These are phyloP conservation scores for Magnaporthiopsis poae DNA, from an alignment of 2,329 filamentous ascomycete genomes.

Conservation along the genomic window DNA sequence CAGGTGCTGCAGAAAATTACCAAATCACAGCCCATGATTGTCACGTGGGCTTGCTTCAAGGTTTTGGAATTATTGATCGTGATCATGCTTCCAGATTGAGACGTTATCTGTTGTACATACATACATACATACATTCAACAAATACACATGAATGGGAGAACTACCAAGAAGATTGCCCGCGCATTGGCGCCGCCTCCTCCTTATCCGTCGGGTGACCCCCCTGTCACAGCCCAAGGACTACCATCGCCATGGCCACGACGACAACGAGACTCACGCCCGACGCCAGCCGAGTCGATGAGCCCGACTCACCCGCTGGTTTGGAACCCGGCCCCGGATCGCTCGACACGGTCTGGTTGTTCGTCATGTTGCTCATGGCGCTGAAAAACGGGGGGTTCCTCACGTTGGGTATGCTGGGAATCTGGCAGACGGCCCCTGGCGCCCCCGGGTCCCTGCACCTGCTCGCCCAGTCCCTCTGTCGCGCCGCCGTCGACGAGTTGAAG, in stretches of 20 bases:
- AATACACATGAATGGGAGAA: too few species aligned
- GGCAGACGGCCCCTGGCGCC: constrained; percentile 33
- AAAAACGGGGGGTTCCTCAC: constrained; percentile 38
- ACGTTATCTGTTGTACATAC: too few species aligned
- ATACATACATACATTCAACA: too few species aligned
- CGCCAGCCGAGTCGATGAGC: neutral
- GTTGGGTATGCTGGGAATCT: constrained; percentile 34
- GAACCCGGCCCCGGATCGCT: constrained; percentile 1
- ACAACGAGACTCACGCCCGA: neutral
- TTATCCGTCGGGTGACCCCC: neutral
- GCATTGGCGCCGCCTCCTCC: too few species aligned
- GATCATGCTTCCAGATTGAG: too few species aligned
- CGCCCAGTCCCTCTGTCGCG: constrained; percentile 28
- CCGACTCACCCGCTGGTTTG: constrained; percentile 1
- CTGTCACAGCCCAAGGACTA: neutral
- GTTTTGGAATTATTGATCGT: too few species aligned
- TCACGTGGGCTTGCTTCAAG: neutral
- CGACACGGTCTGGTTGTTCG: constrained; percentile 35
- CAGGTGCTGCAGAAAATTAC: neutral
- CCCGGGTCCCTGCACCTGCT: constrained; percentile 31
- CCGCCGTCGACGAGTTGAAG: constrained; percentile 57
- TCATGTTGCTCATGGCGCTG: constrained; percentile 33
- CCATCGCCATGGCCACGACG: neutral
- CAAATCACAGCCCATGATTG: neutral
- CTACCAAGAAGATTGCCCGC: too few species aligned